Conservation (phyloP, 176 grass and related monocot species). For the Triticum timopheevii region DNA sequence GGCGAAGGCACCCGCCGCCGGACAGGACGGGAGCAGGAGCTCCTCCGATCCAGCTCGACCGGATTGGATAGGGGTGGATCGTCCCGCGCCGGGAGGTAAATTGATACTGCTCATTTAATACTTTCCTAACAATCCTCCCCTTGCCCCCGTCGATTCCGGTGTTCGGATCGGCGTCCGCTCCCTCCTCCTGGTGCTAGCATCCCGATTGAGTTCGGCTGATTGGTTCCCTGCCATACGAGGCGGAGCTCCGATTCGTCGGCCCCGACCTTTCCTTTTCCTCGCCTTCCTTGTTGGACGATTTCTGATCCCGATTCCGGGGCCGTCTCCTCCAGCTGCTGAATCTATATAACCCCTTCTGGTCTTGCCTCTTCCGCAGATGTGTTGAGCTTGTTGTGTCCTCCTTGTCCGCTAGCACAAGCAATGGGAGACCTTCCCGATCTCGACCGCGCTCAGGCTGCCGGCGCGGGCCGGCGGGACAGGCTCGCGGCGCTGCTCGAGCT, state of each 20-base stretch:
- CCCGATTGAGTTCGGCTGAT: slow-evolving; percentile 2
- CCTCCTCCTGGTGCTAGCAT: not conserved
- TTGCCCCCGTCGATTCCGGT: slow-evolving; percentile 34
- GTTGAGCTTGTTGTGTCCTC: not conserved
- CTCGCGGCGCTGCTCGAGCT: slow-evolving; percentile 63
- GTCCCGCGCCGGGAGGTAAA: slow-evolving; percentile 25
- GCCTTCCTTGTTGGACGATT: slow-evolving; percentile 20
- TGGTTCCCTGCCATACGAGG: slow-evolving; percentile 28
- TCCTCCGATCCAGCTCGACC: not conserved
- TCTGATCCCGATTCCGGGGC: slow-evolving; percentile 52
- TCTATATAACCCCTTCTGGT: not conserved
- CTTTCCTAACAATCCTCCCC: slow-evolving; percentile 30
- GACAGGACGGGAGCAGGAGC: not conserved
- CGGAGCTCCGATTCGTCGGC: not conserved
- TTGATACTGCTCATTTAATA: slow-evolving; percentile 33
- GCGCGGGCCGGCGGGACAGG: slow-evolving; percentile 30
- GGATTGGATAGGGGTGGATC: slow-evolving; percentile 17
- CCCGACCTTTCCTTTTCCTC: slow-evolving; percentile 17
- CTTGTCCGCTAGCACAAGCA: not conserved
- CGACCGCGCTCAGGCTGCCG: slow-evolving; percentile 23
- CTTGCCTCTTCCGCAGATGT: slow-evolving; percentile 29
- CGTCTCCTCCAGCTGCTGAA: slow-evolving; percentile 14
- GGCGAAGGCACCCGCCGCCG: not conserved
- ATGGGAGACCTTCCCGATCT: slow-evolving; percentile 51
- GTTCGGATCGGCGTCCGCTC: slow-evolving; percentile 11